Evolutionary conservation across 1,284 basidiomycete genomes (phyloP).

Genomic region (Anthracocystis panici-leucophaei): DNA sequence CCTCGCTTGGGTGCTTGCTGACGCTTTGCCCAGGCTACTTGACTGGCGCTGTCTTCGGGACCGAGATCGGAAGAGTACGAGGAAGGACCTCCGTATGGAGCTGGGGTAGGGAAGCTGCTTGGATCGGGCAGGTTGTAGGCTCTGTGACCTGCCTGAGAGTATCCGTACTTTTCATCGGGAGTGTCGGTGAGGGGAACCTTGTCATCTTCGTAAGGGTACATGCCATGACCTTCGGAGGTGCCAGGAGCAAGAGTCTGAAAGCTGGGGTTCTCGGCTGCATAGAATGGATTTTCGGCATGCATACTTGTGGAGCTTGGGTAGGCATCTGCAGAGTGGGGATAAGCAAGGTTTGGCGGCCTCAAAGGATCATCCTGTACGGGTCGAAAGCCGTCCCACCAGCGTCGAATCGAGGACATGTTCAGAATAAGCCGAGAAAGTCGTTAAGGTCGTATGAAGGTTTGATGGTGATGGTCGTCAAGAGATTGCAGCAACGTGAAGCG

Average conservation of each 20-base stretch:
- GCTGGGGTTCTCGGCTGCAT: constrained; percentile 45
- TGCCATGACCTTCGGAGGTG: constrained; percentile 37
- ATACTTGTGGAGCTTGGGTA: constrained; percentile 24
- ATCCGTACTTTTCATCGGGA: constrained; percentile 49
- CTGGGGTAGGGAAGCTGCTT: constrained; percentile 31
- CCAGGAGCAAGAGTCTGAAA: constrained; percentile 32
- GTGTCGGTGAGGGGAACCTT: constrained; percentile 53
- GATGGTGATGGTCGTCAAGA: not conserved
- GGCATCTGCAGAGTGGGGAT: constrained; percentile 12
- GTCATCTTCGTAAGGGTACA: constrained; percentile 53
- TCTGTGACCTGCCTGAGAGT: constrained; percentile 13
- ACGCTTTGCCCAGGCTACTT: constrained; percentile 67
- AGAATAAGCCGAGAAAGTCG: not conserved
- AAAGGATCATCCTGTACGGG: constrained; percentile 44
- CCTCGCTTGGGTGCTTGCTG: constrained; percentile 70
- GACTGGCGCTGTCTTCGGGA: constrained; percentile 53
- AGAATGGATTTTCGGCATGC: constrained; percentile 47
- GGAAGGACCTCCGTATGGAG: constrained; percentile 39
- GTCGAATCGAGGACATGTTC: constrained; percentile 26
- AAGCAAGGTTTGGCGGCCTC: constrained; percentile 22
- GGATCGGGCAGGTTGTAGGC: constrained; percentile 31
- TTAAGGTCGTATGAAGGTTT: not conserved
- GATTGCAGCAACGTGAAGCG: not conserved
- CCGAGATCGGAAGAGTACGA: constrained; percentile 45
- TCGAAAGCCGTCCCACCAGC: constrained; percentile 30